Base-by-base conservation (phyloP, 371 early-diverging fungal genomes). In the Spraguea lophii region DNA sequence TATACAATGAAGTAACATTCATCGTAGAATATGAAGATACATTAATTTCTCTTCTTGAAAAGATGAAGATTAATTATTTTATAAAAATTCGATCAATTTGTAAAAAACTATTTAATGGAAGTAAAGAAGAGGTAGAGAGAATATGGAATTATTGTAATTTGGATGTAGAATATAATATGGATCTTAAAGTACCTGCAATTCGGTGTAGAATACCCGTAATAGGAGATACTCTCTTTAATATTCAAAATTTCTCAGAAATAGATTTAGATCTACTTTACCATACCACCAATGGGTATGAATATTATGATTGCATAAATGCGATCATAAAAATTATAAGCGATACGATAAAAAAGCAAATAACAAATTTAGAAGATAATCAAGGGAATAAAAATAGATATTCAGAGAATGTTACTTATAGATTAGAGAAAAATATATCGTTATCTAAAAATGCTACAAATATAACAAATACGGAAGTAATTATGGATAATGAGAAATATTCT, bases 71-170 rank as follows among this genome's bases (percentile, higher is more conserved):
- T 1, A 25, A 52, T 17, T 57, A 52, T 35, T 69, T 69, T 47
- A 44, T 69, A 1, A 61, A 65, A 21, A 54, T 54, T 17, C 44
- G 66, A 30, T 43, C 43, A 27, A 26, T 69, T 13, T 60, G 63
- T 46, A 59, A 59, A 37, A 49, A 54, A 21, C 25, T 60, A 1
- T 53, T 59, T 27, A 36, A 40, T 37, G 41, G 44, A 22, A 42
- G 34, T 30, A 46, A 56, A 16, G 43, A 44, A 27, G 37, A 49
- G 2, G 47, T 65, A 35, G 56, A 49, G 20, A 22, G 36, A 2
- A 39, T 59, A 0, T 65, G 66, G 66, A 59, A 55, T 20, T 51
- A 46, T 9, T 65, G 66, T 41, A 65, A 65, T 30, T 42, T 46
- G 20, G 52, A 60, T 23, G 15, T 3, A 37, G 15, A 26, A 7